Percentiles rank a stretch among this genome's conserved stretches.
Conservation (phyloP, 108 stramenopile genomes). For the Cyclostephanos invisitatus region DNA sequence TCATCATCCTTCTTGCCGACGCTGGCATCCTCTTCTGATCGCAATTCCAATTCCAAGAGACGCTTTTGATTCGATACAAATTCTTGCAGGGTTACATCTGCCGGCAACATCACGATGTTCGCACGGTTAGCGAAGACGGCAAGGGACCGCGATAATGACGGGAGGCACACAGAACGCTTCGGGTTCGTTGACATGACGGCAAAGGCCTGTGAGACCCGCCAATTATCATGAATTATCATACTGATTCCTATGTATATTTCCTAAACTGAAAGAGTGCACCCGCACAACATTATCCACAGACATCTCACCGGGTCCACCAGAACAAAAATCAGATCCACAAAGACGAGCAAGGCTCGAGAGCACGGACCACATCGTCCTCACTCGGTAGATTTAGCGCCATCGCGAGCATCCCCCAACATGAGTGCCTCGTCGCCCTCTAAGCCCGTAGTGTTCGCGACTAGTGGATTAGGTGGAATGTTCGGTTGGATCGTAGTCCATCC, state of each 20-base stretch:
- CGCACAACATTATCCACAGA: no score
- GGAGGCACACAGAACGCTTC: no score
- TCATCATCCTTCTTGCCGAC: conserved; percentile 13
- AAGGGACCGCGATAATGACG: background rate
- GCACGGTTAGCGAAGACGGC: background rate
- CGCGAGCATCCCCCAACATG: conserved; percentile 5
- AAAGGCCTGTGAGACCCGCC: no score
- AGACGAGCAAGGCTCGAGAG: background rate
- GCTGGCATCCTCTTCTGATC: conserved; percentile 42
- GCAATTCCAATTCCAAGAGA: conserved; percentile 68
- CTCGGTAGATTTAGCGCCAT: background rate
- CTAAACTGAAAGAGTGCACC: no score
- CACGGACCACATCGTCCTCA: conserved; percentile 2
- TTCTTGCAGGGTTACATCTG: conserved; percentile 48
- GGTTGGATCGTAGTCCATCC: conserved; percentile 93
- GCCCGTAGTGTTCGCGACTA: conserved; percentile 79
- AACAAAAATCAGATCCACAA: background rate
- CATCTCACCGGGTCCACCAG: no score
- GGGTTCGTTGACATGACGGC: no score
- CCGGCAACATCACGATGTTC: conserved; percentile 32
- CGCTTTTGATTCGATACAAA: conserved; percentile 72
- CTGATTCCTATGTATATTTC: no score
- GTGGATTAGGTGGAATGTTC: conserved; percentile 85
- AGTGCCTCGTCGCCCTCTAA: conserved; percentile 40
- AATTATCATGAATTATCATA: no score